Conservation (phyloP, 495 filamentous ascomycete genomes). For the Penicillium fimorum region DNA sequence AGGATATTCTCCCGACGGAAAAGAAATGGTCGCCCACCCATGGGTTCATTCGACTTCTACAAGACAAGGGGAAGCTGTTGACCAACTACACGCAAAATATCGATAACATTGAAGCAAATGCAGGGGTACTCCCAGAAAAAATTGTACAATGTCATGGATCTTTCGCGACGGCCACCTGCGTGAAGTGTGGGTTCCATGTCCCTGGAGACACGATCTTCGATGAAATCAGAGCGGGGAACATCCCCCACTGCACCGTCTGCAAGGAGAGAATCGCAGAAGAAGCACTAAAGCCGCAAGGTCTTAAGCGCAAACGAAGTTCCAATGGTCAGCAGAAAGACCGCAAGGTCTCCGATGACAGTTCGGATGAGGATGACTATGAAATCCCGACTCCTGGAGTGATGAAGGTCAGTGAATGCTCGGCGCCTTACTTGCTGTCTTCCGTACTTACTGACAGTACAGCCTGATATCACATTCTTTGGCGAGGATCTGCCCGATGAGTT, state of each 20-base stretch:
- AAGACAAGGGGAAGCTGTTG: conserved; percentile 83
- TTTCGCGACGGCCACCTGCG: conserved; percentile 88
- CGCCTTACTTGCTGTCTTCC: not conserved
- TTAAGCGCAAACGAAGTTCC: conserved; percentile 75
- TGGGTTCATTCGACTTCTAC: conserved; percentile 91
- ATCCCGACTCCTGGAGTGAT: conserved; percentile 79
- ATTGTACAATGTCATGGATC: conserved; percentile 96
- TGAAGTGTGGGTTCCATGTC: conserved; percentile 77
- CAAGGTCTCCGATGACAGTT: conserved; percentile 58
- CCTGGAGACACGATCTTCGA: conserved; percentile 71
- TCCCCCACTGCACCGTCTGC: conserved; percentile 53
- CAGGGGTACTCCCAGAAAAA: conserved; percentile 78
- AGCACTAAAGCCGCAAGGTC: conserved; percentile 40
- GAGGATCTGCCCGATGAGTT: conserved; percentile 77
- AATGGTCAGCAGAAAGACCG: conserved; percentile 55
- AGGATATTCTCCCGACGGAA: conserved; percentile 79
- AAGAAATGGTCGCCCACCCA: conserved; percentile 84
- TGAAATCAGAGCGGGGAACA: conserved; percentile 72
- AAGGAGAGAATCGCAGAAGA: conserved; percentile 42
- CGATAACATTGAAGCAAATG: conserved; percentile 89
- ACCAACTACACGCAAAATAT: conserved; percentile 99
- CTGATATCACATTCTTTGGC: conserved; percentile 94
- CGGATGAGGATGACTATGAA: conserved; percentile 70
- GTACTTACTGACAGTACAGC: conserved; percentile 37
- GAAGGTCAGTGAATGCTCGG: conserved; percentile 56